Evolutionary conservation across 306 rosid species (phyloP).

Genomic region (Bauhinia variegata): DNA sequence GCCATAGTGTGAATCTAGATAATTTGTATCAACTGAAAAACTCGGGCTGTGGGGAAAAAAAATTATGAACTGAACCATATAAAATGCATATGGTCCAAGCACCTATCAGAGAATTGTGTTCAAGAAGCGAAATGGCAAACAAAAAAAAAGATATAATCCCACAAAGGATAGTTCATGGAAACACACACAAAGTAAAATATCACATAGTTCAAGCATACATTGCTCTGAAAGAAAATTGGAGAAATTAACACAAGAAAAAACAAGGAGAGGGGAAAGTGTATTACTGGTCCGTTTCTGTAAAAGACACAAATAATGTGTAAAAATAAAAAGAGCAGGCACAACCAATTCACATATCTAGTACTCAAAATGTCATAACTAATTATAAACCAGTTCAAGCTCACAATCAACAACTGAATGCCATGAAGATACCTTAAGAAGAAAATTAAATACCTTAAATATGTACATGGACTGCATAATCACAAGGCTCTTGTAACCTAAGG

Average conservation of each 20-base stretch:
- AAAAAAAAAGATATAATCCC: not conserved
- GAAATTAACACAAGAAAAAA: conserved; percentile 7
- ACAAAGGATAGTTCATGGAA: no score
- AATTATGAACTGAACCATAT: not conserved
- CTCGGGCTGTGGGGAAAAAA: not conserved
- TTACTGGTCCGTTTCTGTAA: not conserved
- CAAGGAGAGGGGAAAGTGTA: conserved; percentile 9
- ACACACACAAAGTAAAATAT: not conserved
- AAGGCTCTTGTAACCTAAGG: conserved; percentile 85
- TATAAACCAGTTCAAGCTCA: conserved; percentile 22
- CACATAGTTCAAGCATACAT: conserved; percentile 1
- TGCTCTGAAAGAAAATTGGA: not conserved
- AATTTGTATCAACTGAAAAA: not conserved
- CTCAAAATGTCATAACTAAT: conserved; percentile 9
- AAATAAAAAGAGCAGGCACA: not conserved
- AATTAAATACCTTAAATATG: conserved; percentile 78
- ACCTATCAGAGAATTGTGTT: no score
- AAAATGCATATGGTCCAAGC: not conserved
- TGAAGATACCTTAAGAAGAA: conserved; percentile 2
- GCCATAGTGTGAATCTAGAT: no score
- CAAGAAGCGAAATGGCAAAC: no score
- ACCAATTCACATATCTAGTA: conserved; percentile 3
- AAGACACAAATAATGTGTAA: not conserved
- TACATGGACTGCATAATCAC: conserved; percentile 87
- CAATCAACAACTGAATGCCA: conserved; percentile 20